Base-by-base conservation (phyloP, 805 yeast species). In the Gaillardinia entomophila region DNA sequence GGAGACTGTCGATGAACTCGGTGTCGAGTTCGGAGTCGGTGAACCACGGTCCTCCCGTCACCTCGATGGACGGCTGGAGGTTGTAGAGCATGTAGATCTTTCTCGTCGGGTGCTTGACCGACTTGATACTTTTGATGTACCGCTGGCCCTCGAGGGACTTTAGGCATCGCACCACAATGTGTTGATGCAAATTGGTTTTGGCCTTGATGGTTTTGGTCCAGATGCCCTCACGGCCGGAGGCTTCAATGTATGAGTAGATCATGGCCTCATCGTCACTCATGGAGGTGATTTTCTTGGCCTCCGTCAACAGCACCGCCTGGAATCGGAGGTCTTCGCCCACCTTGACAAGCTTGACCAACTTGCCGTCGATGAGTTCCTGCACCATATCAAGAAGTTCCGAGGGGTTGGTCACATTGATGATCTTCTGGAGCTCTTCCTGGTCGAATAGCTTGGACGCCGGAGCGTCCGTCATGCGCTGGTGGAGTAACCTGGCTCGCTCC, bases 31-130 rank as follows among this genome's bases (percentile, higher is more conserved):
- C 97, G 23, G 89, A 79, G 53, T 92, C 98, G 0, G 97, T 88
- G 53, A 89, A 92, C 98, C 98, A 92, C 3, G 97, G 97, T 4
- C 98, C 98, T 42, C 98, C 98, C 0, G 97, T 92, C 24, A 92
- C 92, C 44, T 90, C 97, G 20, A 86, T 80, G 3, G 95, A 82
- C 4, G 98, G 98, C 53, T 88, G 96, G 43, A 92, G 65, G 51
- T 86, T 80, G 54, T 89, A 90, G 33, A 92, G 69, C 97, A 92
- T 92, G 59, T 90, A 94, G 22, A 92, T 90, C 51, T 92, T 92
- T 43, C 98, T 73, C 1, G 97, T 90, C 11, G 97, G 97, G 56
- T 75, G 79, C 37, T 85, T 90, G 20, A 92, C 97, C 16, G 86
- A 77, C 53, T 92, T 90, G 52, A 92, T 87, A 39, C 84, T 73